phyloP scores from a whole-genome alignment of 2,329 filamentous ascomycete genomes.

The Parastagonospora nodorum region DNA sequence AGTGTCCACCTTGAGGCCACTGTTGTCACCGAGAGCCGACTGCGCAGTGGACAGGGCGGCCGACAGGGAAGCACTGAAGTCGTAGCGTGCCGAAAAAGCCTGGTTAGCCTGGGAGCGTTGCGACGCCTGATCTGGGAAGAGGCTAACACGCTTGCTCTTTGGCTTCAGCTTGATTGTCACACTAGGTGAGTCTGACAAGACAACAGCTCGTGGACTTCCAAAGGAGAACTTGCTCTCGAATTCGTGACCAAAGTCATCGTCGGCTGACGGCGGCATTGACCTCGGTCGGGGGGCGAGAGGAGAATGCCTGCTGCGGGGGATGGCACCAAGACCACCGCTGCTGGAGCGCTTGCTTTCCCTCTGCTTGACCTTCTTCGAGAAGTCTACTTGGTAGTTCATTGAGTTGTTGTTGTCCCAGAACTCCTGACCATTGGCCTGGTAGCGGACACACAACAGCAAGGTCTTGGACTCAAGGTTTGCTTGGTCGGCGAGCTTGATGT shows the following conservation, averaged over 20 bases:
- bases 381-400: constrained; percentile 93
- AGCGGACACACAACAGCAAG: constrained; percentile 88
- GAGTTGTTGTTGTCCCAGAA: constrained; percentile 93
- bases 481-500: constrained; percentile 88
- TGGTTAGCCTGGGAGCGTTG: constrained; percentile 62
- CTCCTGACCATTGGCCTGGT: constrained; percentile 81
- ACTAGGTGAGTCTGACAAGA: constrained; percentile 64
- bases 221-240: constrained; percentile 56
- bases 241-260: constrained; percentile 72
- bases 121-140: constrained; percentile 63
- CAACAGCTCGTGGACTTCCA: constrained; percentile 43
- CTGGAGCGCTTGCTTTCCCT: constrained; percentile 48
- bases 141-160: constrained; percentile 63
- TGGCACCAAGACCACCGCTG: constrained; percentile 56
- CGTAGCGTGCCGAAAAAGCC: constrained; percentile 90
- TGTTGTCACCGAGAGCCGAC: constrained; percentile 63
- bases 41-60: constrained; percentile 80
- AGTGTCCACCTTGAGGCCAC: constrained; percentile 48
- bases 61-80: constrained; percentile 89
- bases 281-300: constrained; percentile 53
- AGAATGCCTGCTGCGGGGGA: constrained; percentile 56
- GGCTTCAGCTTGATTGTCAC: constrained; percentile 71
- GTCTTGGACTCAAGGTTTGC: constrained; percentile 92
- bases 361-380: constrained; percentile 75
- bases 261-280: constrained; percentile 60